Evolutionary conservation across 23 red algal species (phyloP), one percentile per base, ranked within the genome.

Genomic region (Chondrus crispus): DNA sequence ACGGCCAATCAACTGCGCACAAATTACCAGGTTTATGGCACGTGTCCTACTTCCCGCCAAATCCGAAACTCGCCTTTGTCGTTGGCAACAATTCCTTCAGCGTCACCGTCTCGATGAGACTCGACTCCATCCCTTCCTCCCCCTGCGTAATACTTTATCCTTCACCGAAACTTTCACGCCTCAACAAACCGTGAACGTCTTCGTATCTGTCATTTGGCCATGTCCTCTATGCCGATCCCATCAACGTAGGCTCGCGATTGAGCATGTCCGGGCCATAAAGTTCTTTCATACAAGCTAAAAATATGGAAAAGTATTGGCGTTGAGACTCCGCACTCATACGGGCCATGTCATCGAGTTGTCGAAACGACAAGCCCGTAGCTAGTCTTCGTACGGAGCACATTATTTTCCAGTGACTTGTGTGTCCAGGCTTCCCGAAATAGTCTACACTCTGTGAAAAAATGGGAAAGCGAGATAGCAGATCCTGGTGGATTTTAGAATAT

Each of bases 241-340:
- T n/a, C 26, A 74, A 4, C 3, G 68, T 74, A 7, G 68, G 68
- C 28, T 74, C 68, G 68, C 68, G 68, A 38, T 74, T 74, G 4
- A 74, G 19, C 11, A 51, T 51, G 3, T 10, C 9, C 2, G 7
- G 3, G 8, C 41, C 73, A 36, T 47, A 78, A 14, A 43, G 10
- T 7, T 49, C 5, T 14, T 78, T 51, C 54, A 50, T 49, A 50
- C 7, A 28, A 51, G 22, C 10, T 12, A 78, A 22, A 50, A 49
- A 12, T 7, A 78, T 78, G 3, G 73, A 28, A 78, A 78, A 78
- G 73, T 78, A 78, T 78, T 49, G 43, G 20, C 73, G 43, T 22
- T 78, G 73, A 78, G 5, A 51, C 20, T 78, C 5, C 3, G 73
- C 45, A 2, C 19, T 51, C 43, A 78, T 78, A 7, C 43, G 37